Evolutionary conservation across 140 eudicot species (phyloP).

Genomic region (Cichorium intybus): DNA sequence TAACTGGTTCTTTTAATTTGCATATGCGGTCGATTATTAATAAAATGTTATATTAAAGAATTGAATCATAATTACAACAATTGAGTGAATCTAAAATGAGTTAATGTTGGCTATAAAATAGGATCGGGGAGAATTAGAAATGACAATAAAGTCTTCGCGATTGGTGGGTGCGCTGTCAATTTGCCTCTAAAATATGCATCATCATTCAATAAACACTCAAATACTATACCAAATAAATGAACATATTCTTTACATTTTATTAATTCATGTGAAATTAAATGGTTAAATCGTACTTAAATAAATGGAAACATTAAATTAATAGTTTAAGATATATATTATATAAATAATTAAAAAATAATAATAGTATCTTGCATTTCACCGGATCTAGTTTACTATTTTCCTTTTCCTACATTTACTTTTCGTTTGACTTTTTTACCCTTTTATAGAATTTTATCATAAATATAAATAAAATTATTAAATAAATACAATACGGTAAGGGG

Average conservation of each 20-base stretch:
- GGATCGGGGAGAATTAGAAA: slow-evolving; percentile 32
- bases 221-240: background rate
- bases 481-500: background rate
- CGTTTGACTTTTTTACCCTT: background rate
- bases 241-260: background rate
- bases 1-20: background rate
- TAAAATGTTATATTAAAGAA: background rate
- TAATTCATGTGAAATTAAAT: background rate
- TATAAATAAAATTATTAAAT: background rate
- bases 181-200: slow-evolving; percentile 17
- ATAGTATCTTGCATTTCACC: background rate
- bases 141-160: slow-evolving; percentile 36
- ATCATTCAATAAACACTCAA: slow-evolving; percentile 20
- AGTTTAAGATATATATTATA: background rate
- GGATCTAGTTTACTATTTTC: background rate
- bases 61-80: background rate
- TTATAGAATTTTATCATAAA: background rate
- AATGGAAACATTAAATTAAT: background rate
- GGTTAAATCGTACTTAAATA: background rate
- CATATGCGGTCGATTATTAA: background rate
- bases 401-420: background rate
- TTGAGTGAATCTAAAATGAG: slow-evolving; percentile 3
- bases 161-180: slow-evolving; percentile 35
- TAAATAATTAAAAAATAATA: background rate
- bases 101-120: slow-evolving; percentile 30